Percentiles rank a stretch among this genome's conserved stretches.
Evolutionary conservation across 805 yeast genomes (phyloP).

Genomic region (Metschnikowia cerradonensis): DNA sequence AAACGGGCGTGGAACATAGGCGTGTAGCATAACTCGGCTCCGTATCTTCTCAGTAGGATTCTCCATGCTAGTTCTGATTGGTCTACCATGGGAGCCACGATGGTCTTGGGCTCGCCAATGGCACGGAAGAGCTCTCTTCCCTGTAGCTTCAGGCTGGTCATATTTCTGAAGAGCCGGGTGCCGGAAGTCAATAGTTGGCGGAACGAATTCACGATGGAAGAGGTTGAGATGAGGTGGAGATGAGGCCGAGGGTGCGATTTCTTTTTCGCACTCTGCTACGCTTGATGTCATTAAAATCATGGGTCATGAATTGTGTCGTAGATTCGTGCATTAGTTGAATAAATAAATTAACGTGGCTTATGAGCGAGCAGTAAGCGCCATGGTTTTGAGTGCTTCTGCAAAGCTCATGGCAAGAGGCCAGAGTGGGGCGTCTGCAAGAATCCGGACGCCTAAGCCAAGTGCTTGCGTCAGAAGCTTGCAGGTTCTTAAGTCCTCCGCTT

Average conservation of each 20-base stretch:
- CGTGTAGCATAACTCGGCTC: conserved; percentile 91
- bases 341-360: neutral
- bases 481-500: conserved; percentile 34
- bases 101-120: conserved; percentile 71
- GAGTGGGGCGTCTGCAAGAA: conserved; percentile 79
- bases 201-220: conserved; percentile 6
- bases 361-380: conserved; percentile 24
- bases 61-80: conserved; percentile 97
- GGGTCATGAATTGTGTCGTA: neutral
- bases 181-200: neutral
- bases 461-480: conserved; percentile 53
- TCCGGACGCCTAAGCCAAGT: conserved; percentile 67
- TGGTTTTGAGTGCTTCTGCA: conserved; percentile 72
- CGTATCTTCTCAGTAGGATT: conserved; percentile 75
- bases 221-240: conserved; percentile 2
- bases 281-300: too few species aligned
- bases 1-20: conserved; percentile 95
- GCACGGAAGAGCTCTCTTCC: conserved; percentile 71
- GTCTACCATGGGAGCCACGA: conserved; percentile 99
- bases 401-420: conserved; percentile 80
- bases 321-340: conserved; percentile 1
- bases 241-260: conserved; percentile 1
- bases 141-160: conserved; percentile 19
- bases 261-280: neutral
- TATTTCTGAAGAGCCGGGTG: neutral